Evolutionary conservation across 2,329 filamentous ascomycete genomes (phyloP), one percentile per base, ranked within the genome.

Genomic region (Phaeosphaeria sp.): DNA sequence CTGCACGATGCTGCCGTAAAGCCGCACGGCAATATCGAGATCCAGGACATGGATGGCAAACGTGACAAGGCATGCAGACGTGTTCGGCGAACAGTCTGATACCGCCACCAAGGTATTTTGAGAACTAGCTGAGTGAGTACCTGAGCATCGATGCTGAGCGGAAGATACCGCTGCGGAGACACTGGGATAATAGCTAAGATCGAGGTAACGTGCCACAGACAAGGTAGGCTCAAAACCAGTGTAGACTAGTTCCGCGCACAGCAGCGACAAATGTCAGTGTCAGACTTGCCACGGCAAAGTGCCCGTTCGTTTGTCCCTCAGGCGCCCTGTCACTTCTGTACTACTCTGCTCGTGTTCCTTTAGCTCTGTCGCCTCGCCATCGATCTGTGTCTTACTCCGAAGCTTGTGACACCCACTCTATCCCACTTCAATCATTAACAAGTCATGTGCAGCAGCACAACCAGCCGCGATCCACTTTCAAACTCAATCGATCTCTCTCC

Each of bases 71-170:
- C 3, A 49, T 22, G 30, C 30, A 36, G 27, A 49, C 20, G 13
- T 46, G 33, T 27, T 54, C 52, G 46, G 33, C 46, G 46, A 54
- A 46, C 44, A 20, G 18, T 49, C 36, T 54, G 33, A 49, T 54
- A 49, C 52, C 46, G 21, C 20, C 39, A 46, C 39, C 18, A 10
- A 4, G 17, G n/a, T 18, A 36, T 43, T 51, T n/a, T 20, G 22
- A 43, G 36, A 20, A 20, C n/a, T 42, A 18, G 21, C 13, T 52
- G 50, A 52, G 13, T 36, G 30, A 36, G 30, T 13, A 36, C 30
- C 30, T 36, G 30, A 36, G 30, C 30, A 13, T 3, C 30, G 11
- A 13, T 36, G 3, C 9, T 13, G 6, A 36, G 30, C 30, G 30
- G 30, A 6, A 36, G 3, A 36, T 36, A 11, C 30, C 30, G 30